Evolutionary conservation across 2,329 filamentous ascomycete species (phyloP), one percentile per base, ranked within the genome.

Genomic region (Ceratocystis cubensis): DNA sequence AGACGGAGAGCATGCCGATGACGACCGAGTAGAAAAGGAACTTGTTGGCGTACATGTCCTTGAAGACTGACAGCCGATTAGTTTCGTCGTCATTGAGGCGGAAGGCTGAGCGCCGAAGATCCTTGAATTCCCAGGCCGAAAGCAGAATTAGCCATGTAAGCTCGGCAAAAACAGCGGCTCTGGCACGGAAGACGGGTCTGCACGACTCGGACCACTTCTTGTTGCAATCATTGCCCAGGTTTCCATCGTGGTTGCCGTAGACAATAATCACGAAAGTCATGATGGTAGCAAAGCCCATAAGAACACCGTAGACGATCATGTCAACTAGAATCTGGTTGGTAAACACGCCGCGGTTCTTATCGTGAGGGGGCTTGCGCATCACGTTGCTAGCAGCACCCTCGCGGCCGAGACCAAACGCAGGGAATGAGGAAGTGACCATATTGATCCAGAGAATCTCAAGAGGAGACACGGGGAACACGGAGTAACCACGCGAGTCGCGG

Each of bases 381-480:
- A 96, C 86, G 72, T 93, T 88, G 1, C 83, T 81, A 0, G 86
- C 84, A 0, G 89, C 89, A 57, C 81, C 78, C 75, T 96, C 91
- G 70, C 91, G 87, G 22, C 91, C 90, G 0, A 96, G 83, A 56
- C 91, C 91, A 78, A 96, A 94, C 67, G 92, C 91, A 1, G 91
- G 91, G 74, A 94, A 85, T 1, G 87, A 89, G 50, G 89, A 93
- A 0, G 91, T 96, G 66, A 94, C 83, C 88, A 96, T 93, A 75
- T 96, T 96, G 74, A 96, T 90, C 91, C 90, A 96, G 68, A 96
- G 82, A 69, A 96, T 93, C 71, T 96, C 87, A 10, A 96, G 84
- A 0, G 91, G 90, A 0, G 89, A 85, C 57, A 96, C 83, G 3
- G 91, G 91, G 75, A 95, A 96, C 8, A 96, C 90, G 0, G 90